A percentile compares a stretch with the other conserved stretches of the same genome.
phyloP scores from a whole-genome alignment of 2,329 filamentous ascomycete genomes.

The Colletotrichum kahawae region DNA sequence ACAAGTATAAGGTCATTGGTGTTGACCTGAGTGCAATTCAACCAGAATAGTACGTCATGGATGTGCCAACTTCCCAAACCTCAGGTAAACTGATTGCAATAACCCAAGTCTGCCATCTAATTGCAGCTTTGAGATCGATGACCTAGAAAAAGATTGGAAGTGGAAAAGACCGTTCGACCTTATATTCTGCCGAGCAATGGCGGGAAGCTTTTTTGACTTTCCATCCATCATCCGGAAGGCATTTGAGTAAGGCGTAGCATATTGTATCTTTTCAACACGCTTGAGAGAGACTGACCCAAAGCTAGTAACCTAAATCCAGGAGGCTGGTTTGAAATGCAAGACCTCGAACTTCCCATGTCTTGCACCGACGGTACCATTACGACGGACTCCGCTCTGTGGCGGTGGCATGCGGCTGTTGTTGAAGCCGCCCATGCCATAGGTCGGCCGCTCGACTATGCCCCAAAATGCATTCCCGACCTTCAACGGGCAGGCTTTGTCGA shows the following conservation, averaged over 20 bases:
- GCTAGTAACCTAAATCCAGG: conserved; percentile 30
- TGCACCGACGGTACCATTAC: conserved; percentile 36
- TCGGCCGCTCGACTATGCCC: conserved; percentile 31
- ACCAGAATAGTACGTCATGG: conserved; percentile 32
- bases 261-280: neutral
- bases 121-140: conserved; percentile 50
- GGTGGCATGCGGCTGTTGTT: conserved; percentile 33
- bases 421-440: conserved; percentile 32
- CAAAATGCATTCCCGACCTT: conserved; percentile 27
- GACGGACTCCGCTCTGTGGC: conserved; percentile 30
- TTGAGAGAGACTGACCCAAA: neutral
- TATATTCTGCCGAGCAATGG: conserved; percentile 39
- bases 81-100: neutral
- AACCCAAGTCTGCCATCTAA: conserved; percentile 49
- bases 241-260: neutral
- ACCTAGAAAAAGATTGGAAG: conserved; percentile 44
- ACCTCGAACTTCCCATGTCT: conserved; percentile 29
- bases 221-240: neutral
- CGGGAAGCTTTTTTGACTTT: conserved; percentile 28
- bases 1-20: conserved; percentile 33
- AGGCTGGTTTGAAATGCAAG: conserved; percentile 37
- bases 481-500: neutral
- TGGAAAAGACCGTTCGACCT: conserved; percentile 45
- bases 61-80: neutral
- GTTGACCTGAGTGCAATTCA: conserved; percentile 49